Evolutionary conservation across 1,284 basidiomycete genomes (phyloP), one percentile per base, ranked within the genome.

Genomic region (Cryptococcus maquisensis): DNA sequence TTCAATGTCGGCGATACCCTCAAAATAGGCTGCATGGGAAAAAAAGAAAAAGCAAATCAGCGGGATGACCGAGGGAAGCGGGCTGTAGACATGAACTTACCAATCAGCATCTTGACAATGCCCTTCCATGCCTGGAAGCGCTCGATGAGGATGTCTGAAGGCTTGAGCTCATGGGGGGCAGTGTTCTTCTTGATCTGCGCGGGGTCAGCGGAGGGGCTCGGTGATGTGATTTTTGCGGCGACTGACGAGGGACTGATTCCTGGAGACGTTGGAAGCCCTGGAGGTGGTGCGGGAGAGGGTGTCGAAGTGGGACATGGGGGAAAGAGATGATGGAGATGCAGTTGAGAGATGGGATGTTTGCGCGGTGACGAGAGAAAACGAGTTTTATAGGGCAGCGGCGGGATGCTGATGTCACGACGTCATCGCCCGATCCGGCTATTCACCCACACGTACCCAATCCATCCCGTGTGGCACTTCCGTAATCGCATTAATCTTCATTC

Each of bases 141-240:
- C 77, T 98, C 95, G 68, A 98, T 97, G 74, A 98, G 88, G 67
- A 98, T 86, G 77, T 98, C 95, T 15, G 90, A 93, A 1, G 95
- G 95, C 57, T 86, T 84, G 57, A 98, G 83, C 79, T 98, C 95
- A 72, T 91, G 85, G 0, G 87, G 84, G 15, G 88, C 86, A 59
- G 89, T 86, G 75, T 88, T 91, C 79, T 90, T 91, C 82, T 88
- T 89, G 80, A 94, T 90, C 76, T 78, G 59, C 32, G 18, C 26
- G 35, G 39, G 12, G 43, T 49, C 42, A 49, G 45, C 38, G 23
- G 45, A 2, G 36, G 20, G 28, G 43, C 18, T 18, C 9, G 44
- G 13, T 36, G 10, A 6, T n/a, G 20, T 20, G 23, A 38, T 9
- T n/a, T n/a, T n/a, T n/a, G 28, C 10, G 35, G n/a, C 13, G 18